Evolutionary conservation across 306 rosid genomes (phyloP).

Genomic region (cucumber (Cucumis sativus)): Cucumber_9930_V3 NC_026661.2:1761501-1762000

Average conservation of each 20-base stretch:
- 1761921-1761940: too few relatives aligned
- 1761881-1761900: too few relatives aligned
- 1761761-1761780: not conserved
- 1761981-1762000: too few relatives aligned
- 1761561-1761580: conserved; percentile 32
- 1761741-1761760: not conserved
- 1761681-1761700: not conserved
- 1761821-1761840: not conserved
- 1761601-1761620: conserved; percentile 41
- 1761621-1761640: conserved; percentile 40
- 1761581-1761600: conserved; percentile 25
- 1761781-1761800: not conserved
- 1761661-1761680: conserved; percentile 9
- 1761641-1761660: conserved; percentile 27
- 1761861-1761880: too few relatives aligned
- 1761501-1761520: conserved; percentile 36
- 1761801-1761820: not conserved
- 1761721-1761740: not conserved
- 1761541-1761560: conserved; percentile 17
- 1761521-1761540: conserved; percentile 20
- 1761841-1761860: not conserved
- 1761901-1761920: too few relatives aligned
- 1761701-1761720: not conserved
- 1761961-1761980: too few relatives aligned
- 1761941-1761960: too few relatives aligned